Percentiles rank a stretch among this genome's conserved stretches.
Conservation (phyloP, 2,329 filamentous ascomycete genomes). For the Claviceps quebecensis region DNA sequence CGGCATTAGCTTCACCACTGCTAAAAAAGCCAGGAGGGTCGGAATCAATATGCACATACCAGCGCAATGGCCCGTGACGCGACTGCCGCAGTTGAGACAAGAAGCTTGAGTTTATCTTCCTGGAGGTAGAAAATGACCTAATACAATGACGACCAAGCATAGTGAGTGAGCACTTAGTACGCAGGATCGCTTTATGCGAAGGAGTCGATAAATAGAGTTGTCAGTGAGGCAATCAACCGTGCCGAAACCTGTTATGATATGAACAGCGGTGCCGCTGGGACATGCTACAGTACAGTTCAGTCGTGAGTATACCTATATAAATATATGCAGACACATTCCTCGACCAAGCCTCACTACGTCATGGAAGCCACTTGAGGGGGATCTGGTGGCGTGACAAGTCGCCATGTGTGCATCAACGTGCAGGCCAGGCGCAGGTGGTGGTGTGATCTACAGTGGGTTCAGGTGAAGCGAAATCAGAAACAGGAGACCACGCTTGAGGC, state of each 20-base stretch:
- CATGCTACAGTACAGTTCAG: no score
- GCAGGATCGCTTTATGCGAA: background rate
- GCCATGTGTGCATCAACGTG: background rate
- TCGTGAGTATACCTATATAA: background rate
- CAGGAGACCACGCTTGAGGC: no score
- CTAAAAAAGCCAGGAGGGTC: background rate
- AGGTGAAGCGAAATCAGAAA: background rate
- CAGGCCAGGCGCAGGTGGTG: background rate
- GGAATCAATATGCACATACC: constrained; percentile 13
- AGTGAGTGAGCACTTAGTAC: background rate
- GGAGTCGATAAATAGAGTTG: background rate
- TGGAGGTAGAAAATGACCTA: constrained; percentile 20
- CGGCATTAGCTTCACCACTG: background rate
- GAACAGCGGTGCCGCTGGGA: background rate
- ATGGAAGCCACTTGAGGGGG: background rate
- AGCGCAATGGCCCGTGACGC: constrained; percentile 16
- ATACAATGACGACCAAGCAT: constrained; percentile 1
- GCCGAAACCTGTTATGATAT: background rate
- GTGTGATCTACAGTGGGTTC: background rate
- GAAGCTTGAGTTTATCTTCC: constrained; percentile 20
- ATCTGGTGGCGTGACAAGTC: background rate
- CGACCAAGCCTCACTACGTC: background rate
- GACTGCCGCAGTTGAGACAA: constrained; percentile 19
- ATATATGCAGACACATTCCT: background rate
- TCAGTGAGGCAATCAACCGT: background rate